A percentile compares a stretch with the other conserved stretches of the same genome.
These are phyloP conservation scores for Spergularia marina DNA, from an alignment of 148 eudicot species.

Conservation along the genomic window DNA sequence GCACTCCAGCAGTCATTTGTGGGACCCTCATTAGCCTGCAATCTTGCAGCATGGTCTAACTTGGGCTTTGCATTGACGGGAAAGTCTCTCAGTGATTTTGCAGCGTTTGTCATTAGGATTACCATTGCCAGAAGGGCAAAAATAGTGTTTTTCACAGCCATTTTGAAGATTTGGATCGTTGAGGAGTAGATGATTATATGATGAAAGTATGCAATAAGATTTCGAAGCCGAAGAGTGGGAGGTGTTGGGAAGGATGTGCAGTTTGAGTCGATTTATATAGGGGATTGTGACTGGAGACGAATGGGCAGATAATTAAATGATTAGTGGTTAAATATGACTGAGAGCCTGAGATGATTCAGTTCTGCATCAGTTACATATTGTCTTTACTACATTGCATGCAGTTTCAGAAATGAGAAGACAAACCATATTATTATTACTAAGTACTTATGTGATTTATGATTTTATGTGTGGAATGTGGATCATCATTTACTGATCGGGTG, in stretches of 20 bases:
- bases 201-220: not conserved
- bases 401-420: conserved; percentile 5
- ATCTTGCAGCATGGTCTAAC: conserved; percentile 6
- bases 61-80: not conserved
- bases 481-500: too few species aligned
- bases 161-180: not conserved
- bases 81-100: conserved; percentile 19
- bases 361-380: not conserved
- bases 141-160: not conserved
- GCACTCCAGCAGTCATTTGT: conserved; percentile 45
- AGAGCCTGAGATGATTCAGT: conserved; percentile 6
- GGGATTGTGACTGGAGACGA: not conserved
- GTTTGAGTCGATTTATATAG: conserved; percentile 15
- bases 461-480: too few species aligned
- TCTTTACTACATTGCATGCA: not conserved
- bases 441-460: too few species aligned
- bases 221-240: not conserved
- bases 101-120: not conserved
- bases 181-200: not conserved
- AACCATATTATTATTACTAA: not conserved
- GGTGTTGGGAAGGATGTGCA: not conserved
- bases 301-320: too few species aligned
- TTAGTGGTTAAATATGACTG: too few species aligned
- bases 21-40: not conserved
- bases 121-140: conserved; percentile 2